These are phyloP conservation scores for Choiromyces venosus DNA, from an alignment of 495 filamentous ascomycete genomes.

Conservation along the genomic window DNA sequence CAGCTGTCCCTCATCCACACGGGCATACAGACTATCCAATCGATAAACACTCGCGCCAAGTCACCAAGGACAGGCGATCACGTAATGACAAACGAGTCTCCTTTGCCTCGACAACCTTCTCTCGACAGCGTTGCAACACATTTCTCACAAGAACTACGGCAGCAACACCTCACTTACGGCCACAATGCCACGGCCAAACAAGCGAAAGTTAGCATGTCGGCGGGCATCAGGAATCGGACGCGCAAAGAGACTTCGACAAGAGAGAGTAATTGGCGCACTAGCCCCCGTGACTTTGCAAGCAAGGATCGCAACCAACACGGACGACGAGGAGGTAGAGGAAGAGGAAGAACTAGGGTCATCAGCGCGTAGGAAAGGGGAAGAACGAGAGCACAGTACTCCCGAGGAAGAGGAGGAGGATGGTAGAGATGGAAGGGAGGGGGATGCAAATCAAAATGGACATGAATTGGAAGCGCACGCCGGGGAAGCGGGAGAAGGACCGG, in stretches of 20 bases:
- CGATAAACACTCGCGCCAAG: neutral
- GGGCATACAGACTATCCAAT: neutral
- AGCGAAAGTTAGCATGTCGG: slow-evolving; percentile 23
- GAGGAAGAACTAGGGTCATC: neutral
- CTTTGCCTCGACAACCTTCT: neutral
- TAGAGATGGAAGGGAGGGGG: neutral
- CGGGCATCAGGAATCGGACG: neutral
- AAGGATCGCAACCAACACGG: neutral
- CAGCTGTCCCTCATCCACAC: neutral
- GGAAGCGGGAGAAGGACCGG: neutral
- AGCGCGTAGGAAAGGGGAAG: slow-evolving; percentile 4
- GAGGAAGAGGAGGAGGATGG: neutral
- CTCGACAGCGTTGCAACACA: neutral
- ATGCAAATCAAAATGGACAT: neutral
- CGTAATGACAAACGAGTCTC: neutral
- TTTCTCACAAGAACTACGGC: neutral
- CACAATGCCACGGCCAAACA: slow-evolving; percentile 25
- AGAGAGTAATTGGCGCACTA: neutral
- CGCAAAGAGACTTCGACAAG: neutral
- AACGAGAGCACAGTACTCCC: neutral
- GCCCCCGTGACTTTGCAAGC: neutral
- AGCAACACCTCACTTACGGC: neutral
- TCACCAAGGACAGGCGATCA: neutral
- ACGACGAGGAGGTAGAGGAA: neutral
- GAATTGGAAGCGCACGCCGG: neutral